Conservation (phyloP, 371 early-diverging fungal species). For the Funneliformis caledonium region DNA sequence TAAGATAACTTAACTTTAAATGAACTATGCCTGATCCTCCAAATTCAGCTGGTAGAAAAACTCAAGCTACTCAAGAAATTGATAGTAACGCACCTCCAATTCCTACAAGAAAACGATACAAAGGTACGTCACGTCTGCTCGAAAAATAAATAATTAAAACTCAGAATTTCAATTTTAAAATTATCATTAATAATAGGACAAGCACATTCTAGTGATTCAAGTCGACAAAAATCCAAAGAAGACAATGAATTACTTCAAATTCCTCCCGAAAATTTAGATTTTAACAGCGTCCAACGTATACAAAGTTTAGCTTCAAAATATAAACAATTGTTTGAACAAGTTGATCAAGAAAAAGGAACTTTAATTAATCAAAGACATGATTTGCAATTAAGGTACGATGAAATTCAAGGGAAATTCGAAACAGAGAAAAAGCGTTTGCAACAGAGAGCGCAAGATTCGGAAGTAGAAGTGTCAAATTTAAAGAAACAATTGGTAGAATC, state of each 20-base stretch:
- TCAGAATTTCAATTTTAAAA: no score
- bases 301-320: neutral
- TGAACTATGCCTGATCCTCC: neutral
- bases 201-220: no score
- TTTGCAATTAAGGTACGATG: neutral
- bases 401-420: neutral
- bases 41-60: neutral
- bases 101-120: neutral
- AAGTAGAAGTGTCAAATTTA: conserved; percentile 8
- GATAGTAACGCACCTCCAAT: neutral
- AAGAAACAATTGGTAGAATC: conserved; percentile 20
- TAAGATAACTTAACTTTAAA: neutral
- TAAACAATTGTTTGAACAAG: neutral
- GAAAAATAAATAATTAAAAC: no score
- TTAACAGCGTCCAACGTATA: neutral
- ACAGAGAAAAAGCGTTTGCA: conserved; percentile 6
- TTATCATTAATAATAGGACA: no score
- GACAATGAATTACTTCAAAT: neutral
- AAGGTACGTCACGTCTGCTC: no score
- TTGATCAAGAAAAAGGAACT: neutral
- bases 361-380: neutral
- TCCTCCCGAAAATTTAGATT: neutral
- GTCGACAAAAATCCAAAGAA: no score
- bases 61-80: neutral
- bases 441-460: neutral